These are phyloP conservation scores for Grosmannia huntii DNA, from an alignment of 2,329 filamentous ascomycete species.

Conservation along the genomic window DNA sequence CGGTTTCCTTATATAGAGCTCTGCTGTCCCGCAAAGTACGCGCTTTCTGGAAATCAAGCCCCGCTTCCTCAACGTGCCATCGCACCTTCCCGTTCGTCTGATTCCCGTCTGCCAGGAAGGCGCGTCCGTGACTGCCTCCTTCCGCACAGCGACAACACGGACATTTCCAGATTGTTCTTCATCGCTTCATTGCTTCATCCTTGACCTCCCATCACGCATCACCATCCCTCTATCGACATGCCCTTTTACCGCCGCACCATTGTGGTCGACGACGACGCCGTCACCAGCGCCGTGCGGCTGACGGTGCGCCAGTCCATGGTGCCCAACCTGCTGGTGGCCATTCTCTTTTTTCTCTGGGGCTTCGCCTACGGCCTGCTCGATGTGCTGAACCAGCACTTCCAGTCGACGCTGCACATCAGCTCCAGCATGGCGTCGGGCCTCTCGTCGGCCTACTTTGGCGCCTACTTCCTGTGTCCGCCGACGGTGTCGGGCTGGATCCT, in stretches of 20 bases:
- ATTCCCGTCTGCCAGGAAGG: no score
- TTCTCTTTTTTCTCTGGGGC: slow-evolving; percentile 25
- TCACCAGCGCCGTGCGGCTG: slow-evolving; percentile 20
- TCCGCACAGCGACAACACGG: no score
- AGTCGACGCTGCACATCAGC: slow-evolving; percentile 30
- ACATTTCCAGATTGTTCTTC: neutral
- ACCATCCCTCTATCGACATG: slow-evolving; percentile 10
- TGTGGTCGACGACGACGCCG: slow-evolving; percentile 19
- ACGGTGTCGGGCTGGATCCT: slow-evolving; percentile 38
- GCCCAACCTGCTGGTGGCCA: slow-evolving; percentile 20
- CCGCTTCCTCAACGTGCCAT: no score
- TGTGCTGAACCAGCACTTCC: slow-evolving; percentile 38
- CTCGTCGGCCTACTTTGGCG: slow-evolving; percentile 39
- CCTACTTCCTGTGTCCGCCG: slow-evolving; percentile 24
- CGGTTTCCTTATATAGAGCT: no score
- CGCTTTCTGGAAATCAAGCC: no score
- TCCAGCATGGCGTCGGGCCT: slow-evolving; percentile 32
- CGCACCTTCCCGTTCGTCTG: no score
- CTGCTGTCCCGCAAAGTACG: no score
- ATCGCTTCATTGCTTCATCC: neutral
- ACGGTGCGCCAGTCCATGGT: slow-evolving; percentile 22
- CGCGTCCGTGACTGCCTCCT: no score
- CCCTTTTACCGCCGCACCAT: slow-evolving; percentile 19
- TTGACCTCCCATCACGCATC: neutral
- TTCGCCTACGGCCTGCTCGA: slow-evolving; percentile 24